Base-by-base conservation (phyloP, 768 basidiomycete species). In the Mycena crocata region DNA sequence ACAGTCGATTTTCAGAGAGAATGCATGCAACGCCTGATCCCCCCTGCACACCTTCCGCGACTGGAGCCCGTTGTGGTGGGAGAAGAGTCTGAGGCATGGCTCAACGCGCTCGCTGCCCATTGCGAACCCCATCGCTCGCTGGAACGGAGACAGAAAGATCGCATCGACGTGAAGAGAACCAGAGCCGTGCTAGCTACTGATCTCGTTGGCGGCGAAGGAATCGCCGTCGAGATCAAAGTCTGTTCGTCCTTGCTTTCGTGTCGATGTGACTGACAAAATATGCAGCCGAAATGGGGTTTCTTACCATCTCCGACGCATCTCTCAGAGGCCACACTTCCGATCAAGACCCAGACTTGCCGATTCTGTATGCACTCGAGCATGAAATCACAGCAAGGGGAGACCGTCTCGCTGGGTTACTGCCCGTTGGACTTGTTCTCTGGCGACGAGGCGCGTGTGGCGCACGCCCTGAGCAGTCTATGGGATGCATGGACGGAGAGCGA, bases 231-330 rank as follows among this genome's bases (percentile, higher is more conserved):
- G 81, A 94, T 98, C 77, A 99, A 99, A 89, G 97, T 94, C 64
- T 66, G n/a, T 50, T 39, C 42, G 23, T 32, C 50, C n/a, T 44
- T 48, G 28, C 57, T 37, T 64, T 39, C 30, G 34, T 31, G 14
- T 45, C 19, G 49, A 39, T 32, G 51, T 19, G n/a, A 32, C 30
- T 68, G 23, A 60, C 52, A 34, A n/a, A n/a, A 37, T 19, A 58
- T 34, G 6, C 74, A 98, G 97, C 97, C 97, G 34, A 99, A 99
- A 83, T 99, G 97, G 96, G 95, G 90, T 4, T 98, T 99, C 78
- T 78, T 98, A 40, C 95, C 97, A 3, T 84, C 82, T 34, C 73
- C 84, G 7, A 69, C 72, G 2, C 84, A 91, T 77, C 82, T 96
- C 39, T 91, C 94, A 8, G 71, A 82, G 4, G 78, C 80, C 40